phyloP scores from a whole-genome alignment of 768 basidiomycete species.

The Phlebiopsis flavidoalba region DNA sequence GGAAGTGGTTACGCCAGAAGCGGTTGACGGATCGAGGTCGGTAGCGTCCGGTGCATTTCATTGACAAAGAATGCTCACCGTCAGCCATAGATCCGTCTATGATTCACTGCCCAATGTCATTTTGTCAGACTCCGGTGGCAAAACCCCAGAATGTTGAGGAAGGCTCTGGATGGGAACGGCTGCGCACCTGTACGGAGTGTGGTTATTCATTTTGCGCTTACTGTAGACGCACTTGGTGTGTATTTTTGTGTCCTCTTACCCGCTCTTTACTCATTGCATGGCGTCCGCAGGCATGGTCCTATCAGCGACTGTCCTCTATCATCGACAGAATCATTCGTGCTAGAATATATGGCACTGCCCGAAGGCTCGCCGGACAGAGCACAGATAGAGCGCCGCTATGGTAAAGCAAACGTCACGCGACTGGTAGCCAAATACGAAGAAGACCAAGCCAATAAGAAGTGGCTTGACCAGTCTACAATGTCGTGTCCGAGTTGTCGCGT shows the following conservation, averaged over 20 bases:
- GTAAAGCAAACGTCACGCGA: slow-evolving; percentile 51
- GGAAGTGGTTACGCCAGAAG: slow-evolving; percentile 76
- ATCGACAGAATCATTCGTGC: slow-evolving; percentile 56
- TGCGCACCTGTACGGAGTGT: slow-evolving; percentile 69
- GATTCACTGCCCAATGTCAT: slow-evolving; percentile 72
- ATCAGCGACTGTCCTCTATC: slow-evolving; percentile 66
- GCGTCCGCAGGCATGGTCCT: slow-evolving; percentile 70
- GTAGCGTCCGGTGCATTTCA: slow-evolving; percentile 9
- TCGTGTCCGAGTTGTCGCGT: slow-evolving; percentile 70
- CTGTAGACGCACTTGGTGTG: slow-evolving; percentile 75
- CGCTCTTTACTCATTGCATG: not conserved
- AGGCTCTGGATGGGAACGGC: slow-evolving; percentile 65
- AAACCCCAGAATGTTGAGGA: slow-evolving; percentile 46
- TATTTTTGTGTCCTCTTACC: slow-evolving; percentile 14
- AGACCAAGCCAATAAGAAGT: slow-evolving; percentile 68
- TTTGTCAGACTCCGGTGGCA: slow-evolving; percentile 78
- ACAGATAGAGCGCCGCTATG: slow-evolving; percentile 59
- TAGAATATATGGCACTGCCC: slow-evolving; percentile 58
- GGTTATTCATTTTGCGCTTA: slow-evolving; percentile 78
- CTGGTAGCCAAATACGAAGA: slow-evolving; percentile 65
- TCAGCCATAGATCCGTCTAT: slow-evolving; percentile 61
- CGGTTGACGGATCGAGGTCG: slow-evolving; percentile 66
- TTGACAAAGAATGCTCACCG: not conserved
- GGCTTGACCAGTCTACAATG: slow-evolving; percentile 66
- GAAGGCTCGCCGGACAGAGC: slow-evolving; percentile 46